A percentile compares a stretch with the other conserved stretches of the same genome.
Evolutionary conservation across 306 rosid species (phyloP).

Genomic region (Rosa multiflora): DNA sequence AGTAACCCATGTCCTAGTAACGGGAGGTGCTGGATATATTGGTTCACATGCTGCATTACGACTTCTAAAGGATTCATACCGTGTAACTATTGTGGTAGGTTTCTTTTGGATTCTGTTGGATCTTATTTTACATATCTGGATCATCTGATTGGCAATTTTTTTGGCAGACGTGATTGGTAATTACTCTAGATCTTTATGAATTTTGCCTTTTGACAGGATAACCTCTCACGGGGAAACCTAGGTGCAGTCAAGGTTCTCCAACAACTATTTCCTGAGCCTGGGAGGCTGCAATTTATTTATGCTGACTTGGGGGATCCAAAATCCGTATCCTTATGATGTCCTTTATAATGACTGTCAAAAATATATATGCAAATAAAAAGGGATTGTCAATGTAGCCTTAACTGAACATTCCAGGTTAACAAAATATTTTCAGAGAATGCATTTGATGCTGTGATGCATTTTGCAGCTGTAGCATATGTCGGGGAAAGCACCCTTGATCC

Average conservation of each 20-base stretch:
- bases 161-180: not conserved
- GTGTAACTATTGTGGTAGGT: constrained; percentile 96
- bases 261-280: constrained; percentile 72
- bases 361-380: constrained; percentile 4
- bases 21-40: constrained; percentile 96
- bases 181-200: not conserved
- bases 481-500: constrained; percentile 97
- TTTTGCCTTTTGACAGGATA: constrained; percentile 58
- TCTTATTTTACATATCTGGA: not conserved
- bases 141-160: constrained; percentile 10
- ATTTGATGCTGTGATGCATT: constrained; percentile 98
- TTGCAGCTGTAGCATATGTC: constrained; percentile 98
- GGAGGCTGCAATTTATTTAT: constrained; percentile 93
- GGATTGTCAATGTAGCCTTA: constrained; percentile 42
- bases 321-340: constrained; percentile 64
- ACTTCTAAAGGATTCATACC: constrained; percentile 69
- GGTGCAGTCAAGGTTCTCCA: constrained; percentile 93
- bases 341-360: constrained; percentile 14
- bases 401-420: constrained; percentile 66
- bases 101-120: constrained; percentile 1
- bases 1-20: constrained; percentile 84
- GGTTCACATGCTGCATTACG: constrained; percentile 93
- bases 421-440: constrained; percentile 88
- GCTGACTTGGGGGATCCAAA: constrained; percentile 89
- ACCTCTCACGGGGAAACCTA: constrained; percentile 85